Conservation (phyloP, 2,329 filamentous ascomycete genomes). For the Verticillium isaacii region DNA sequence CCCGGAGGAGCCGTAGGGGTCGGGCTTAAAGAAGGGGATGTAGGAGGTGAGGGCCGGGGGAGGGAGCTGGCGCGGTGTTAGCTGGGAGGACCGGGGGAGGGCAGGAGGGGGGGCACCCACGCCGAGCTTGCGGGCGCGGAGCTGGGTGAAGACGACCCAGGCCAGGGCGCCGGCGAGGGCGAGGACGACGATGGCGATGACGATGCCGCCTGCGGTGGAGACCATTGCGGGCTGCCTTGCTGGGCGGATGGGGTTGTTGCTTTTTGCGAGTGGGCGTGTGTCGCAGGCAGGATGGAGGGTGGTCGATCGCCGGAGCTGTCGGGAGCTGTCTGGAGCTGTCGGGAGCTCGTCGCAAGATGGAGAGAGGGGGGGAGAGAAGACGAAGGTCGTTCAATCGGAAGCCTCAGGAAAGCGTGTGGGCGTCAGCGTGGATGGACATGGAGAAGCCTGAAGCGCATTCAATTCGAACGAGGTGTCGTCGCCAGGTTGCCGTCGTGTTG, state of each 20-base stretch:
- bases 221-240: slow-evolving; percentile 38
- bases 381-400: not conserved
- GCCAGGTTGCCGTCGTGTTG: not conserved
- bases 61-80: slow-evolving; percentile 48
- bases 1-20: slow-evolving; percentile 17
- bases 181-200: slow-evolving; percentile 67
- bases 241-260: not conserved
- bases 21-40: slow-evolving; percentile 62
- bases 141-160: slow-evolving; percentile 68
- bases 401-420: not conserved
- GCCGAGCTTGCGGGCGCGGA: slow-evolving; percentile 68
- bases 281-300: not conserved
- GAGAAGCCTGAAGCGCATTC: not conserved
- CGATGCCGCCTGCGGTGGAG: slow-evolving; percentile 59
- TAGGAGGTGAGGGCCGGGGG: slow-evolving; percentile 63
- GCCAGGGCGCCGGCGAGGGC: slow-evolving; percentile 50
- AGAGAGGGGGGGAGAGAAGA: not conserved
- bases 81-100: not conserved
- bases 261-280: not conserved
- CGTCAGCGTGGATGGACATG: too few species aligned
- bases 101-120: slow-evolving; percentile 34
- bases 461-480: not conserved
- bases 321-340: not conserved
- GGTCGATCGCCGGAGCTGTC: not conserved
- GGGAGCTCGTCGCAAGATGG: not conserved